Evolutionary conservation across 108 stramenopile genomes (phyloP), one percentile per base, ranked within the genome.

Genomic region (Cylindrotheca closterium): DNA sequence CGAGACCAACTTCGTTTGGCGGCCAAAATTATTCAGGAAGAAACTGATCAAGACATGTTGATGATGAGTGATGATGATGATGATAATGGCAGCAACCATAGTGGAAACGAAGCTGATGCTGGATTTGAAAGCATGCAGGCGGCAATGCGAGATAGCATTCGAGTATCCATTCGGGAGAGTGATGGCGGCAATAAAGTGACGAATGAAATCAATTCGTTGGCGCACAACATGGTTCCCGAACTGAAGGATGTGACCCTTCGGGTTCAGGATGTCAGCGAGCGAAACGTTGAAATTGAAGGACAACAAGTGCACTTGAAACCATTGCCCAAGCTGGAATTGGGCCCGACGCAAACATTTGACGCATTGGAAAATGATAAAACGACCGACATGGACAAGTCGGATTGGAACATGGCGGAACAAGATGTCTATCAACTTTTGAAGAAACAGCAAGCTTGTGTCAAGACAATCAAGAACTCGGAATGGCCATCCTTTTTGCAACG

Each of bases 401-500:
- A 68, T 33, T 78, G 71, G 85, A 80, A 85, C 0, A 70, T 74
- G 5, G 79, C 84, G 17, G 92, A 94, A 70, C 48, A 50, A 21
- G 86, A 91, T 65, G 88, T 90, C 4, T 78, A 87, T 19, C 60
- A 69, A n/a, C 32, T 83, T 51, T 50, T 94, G 24, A 51, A 68
- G 51, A 63, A 81, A 4, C 84, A 91, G 59, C 67, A 64, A 37
- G 88, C 86, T 19, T 75, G 77, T 0, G 88, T 94, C 10, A 94
- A 94, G 60, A 94, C 93, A 2, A 71, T 94, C 27, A 73, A 86
- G 37, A 86, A 91, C 66, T 58, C 75, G 1, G 93, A 94, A 30
- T 91, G 89, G 93, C 84, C 89, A 8, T 25, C 71, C 4, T 94
- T 94, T 70, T 58, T 94, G 45, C 48, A 79, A n/a, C 87, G 88